phyloP scores from a whole-genome alignment of 441 rosid species.

The Omphalea diandra region DNA sequence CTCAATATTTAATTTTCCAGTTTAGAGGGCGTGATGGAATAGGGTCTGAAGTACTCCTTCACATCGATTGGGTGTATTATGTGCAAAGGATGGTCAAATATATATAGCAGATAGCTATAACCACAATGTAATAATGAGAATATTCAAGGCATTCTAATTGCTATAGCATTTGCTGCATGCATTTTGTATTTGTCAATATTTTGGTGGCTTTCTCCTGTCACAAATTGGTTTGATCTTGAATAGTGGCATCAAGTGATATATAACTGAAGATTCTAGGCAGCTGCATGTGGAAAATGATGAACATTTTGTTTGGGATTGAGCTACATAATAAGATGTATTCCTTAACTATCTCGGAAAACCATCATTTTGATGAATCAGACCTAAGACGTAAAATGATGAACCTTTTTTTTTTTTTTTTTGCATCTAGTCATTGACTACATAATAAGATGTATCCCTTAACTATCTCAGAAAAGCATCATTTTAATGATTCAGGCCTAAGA shows the following conservation, averaged over 20 bases:
- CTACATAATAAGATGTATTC: no score
- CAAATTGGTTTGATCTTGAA: no score
- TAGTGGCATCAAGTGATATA: neutral
- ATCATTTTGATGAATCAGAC: no score
- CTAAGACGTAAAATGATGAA: no score
- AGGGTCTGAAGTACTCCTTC: conserved; percentile 90
- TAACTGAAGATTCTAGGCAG: neutral
- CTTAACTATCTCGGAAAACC: no score
- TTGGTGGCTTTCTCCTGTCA: neutral
- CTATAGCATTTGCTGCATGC: neutral
- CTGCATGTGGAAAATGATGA: no score
- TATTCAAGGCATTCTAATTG: neutral
- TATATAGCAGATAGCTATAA: conserved; percentile 94
- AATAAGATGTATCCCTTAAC: no score
- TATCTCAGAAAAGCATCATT: no score
- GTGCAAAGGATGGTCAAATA: conserved; percentile 71
- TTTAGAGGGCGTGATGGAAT: conserved; percentile 91
- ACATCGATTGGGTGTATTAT: conserved; percentile 91
- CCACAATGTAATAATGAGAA: conserved; percentile 61
- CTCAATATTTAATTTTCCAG: conserved; percentile 38
- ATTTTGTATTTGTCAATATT: neutral
- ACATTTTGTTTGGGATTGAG: no score
- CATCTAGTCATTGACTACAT: no score
- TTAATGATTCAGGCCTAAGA: no score
- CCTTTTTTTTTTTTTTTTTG: no score